Percentiles rank a stretch among this genome's conserved stretches.
These are phyloP conservation scores for Paratrypanosoma confusum DNA, from an alignment of 208 protist genomes.

Conservation along the genomic window DNA sequence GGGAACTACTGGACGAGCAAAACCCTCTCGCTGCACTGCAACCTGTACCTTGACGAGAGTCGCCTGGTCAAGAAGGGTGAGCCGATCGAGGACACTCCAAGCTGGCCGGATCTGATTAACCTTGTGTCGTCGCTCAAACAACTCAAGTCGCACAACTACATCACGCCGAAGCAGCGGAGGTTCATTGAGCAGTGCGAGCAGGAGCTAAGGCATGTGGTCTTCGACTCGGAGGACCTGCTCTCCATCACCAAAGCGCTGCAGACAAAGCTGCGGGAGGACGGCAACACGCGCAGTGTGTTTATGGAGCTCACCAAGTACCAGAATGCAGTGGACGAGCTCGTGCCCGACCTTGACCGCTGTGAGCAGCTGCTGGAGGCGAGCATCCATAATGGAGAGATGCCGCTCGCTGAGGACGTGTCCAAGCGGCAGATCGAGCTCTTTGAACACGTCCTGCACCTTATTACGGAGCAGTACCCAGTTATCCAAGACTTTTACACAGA, in stretches of 20 bases:
- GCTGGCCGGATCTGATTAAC: conserved; percentile 64
- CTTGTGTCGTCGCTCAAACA: conserved; percentile 66
- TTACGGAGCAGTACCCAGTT: conserved; percentile 82
- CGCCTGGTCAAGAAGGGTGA: conserved; percentile 23
- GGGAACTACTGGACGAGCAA: conserved; percentile 80
- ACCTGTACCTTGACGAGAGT: conserved; percentile 68
- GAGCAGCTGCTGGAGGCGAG: conserved; percentile 84
- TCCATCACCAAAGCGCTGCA: conserved; percentile 78
- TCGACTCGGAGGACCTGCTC: conserved; percentile 63
- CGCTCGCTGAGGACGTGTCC: conserved; percentile 80
- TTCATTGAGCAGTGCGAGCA: conserved; percentile 77
- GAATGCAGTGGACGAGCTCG: conserved; percentile 76
- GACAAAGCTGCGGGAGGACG: conserved; percentile 75
- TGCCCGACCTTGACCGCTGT: conserved; percentile 72
- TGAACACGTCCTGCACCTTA: conserved; percentile 76
- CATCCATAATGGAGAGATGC: conserved; percentile 83
- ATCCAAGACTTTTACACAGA: conserved; percentile 76
- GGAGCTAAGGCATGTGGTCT: conserved; percentile 58
- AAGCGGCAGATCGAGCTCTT: conserved; percentile 75
- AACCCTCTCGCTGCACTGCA: conserved; percentile 83
- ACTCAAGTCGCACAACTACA: conserved; percentile 62
- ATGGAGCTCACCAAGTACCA: conserved; percentile 68
- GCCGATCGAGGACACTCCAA: conserved; percentile 22
- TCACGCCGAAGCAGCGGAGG: conserved; percentile 66
- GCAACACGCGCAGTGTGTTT: conserved; percentile 66